A percentile compares a stretch with the other conserved stretches of the same genome.
Evolutionary conservation across 176 grass and related monocot genomes (phyloP).

Genomic region (Cocos nucifera): DNA sequence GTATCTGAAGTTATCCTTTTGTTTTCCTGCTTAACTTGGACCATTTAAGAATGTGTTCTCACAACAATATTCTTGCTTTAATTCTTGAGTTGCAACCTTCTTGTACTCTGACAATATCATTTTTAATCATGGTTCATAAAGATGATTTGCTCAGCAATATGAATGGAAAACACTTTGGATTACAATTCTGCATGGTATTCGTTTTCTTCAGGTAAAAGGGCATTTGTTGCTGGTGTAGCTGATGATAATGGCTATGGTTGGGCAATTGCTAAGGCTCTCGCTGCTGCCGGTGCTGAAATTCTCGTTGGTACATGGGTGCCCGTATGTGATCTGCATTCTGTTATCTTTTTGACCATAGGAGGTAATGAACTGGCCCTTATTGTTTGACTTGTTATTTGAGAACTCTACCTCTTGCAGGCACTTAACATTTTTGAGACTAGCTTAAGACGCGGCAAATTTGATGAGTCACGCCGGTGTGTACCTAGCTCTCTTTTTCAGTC

Average conservation of each 20-base stretch:
- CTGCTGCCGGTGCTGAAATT: conserved; percentile 90
- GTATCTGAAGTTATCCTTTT: no score
- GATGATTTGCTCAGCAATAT: no score
- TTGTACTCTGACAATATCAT: no score
- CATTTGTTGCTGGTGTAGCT: conserved; percentile 95
- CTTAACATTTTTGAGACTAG: conserved; percentile 41
- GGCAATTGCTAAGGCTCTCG: conserved; percentile 96
- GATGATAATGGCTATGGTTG: conserved; percentile 99
- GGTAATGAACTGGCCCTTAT: not conserved
- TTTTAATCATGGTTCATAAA: no score
- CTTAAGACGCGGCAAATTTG: conserved; percentile 34
- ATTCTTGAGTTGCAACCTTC: no score
- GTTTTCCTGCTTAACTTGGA: no score
- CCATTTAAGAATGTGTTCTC: no score
- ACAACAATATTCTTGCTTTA: no score
- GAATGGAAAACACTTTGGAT: no score
- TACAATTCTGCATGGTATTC: no score
- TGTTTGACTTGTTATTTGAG: conserved; percentile 10
- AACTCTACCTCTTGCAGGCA: conserved; percentile 19
- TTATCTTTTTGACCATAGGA: not conserved
- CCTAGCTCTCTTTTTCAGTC: not conserved
- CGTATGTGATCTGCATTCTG: conserved; percentile 36
- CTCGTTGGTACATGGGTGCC: conserved; percentile 99
- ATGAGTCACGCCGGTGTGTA: conserved; percentile 32
- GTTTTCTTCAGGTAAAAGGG: conserved; percentile 60